Conservation (phyloP, 140 eudicot genomes). For the Ambrosia hybrid region DNA sequence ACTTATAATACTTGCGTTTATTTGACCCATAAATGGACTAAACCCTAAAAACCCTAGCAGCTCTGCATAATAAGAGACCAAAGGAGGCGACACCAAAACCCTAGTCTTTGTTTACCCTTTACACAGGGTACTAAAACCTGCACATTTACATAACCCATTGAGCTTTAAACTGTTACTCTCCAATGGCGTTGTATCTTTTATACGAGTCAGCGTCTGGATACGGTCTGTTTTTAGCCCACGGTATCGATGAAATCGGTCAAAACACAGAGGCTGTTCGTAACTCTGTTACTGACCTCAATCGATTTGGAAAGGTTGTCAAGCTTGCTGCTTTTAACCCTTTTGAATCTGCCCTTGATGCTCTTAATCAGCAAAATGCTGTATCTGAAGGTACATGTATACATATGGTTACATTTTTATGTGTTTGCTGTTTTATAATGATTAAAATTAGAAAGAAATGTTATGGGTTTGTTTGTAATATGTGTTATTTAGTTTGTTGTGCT, state of each 20-base stretch:
- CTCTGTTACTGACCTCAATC: slow-evolving; percentile 69
- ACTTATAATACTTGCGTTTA: neutral
- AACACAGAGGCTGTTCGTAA: slow-evolving; percentile 85
- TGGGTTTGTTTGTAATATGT: neutral
- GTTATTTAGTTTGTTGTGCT: neutral
- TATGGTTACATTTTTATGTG: neutral
- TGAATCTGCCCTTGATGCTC: slow-evolving; percentile 90
- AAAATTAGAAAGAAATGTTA: neutral
- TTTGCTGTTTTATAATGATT: neutral
- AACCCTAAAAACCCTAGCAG: slow-evolving; percentile 37
- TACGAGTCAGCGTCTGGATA: slow-evolving; percentile 88
- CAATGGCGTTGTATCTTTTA: slow-evolving; percentile 63
- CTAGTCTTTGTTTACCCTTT: slow-evolving; percentile 8
- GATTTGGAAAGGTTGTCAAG: slow-evolving; percentile 85
- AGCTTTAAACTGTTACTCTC: neutral
- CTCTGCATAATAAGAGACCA: slow-evolving; percentile 8
- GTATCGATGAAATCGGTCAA: slow-evolving; percentile 86
- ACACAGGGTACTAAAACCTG: slow-evolving; percentile 4
- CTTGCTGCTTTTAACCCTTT: slow-evolving; percentile 73
- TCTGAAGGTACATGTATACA: slow-evolving; percentile 26
- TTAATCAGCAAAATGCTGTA: slow-evolving; percentile 80
- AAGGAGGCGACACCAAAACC: slow-evolving; percentile 31
- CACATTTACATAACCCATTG: neutral
- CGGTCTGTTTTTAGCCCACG: slow-evolving; percentile 59
- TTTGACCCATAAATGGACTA: slow-evolving; percentile 3